Evolutionary conservation across 2,329 filamentous ascomycete species (phyloP), one percentile per base, ranked within the genome.

Genomic region (Trichoderma sp.): DNA sequence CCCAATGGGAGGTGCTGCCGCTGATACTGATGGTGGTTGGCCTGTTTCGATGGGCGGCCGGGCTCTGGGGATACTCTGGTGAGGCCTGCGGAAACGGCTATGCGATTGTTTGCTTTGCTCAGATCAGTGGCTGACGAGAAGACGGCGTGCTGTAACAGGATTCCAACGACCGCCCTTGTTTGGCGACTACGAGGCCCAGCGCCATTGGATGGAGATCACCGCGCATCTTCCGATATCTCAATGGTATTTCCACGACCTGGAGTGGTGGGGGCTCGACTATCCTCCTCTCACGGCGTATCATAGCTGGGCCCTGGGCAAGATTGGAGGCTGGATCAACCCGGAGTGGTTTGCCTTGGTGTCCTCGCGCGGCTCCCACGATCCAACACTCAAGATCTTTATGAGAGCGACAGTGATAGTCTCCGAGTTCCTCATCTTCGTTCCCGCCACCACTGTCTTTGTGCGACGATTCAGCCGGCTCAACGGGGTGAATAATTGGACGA

Each of bases 131-230:
- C 46, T 61, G 26, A 60, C 51, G 5, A 32, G 11, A 30, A 13
- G 54, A 49, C 65, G 34, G 34, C 54, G 49, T 11, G 6, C 6
- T 21, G 18, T 66, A 55, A 55, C 34, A 94, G 92, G 95, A 68
- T 92, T 90, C 76, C 84, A 90, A 69, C 88, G 87, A 70, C 94
- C 94, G 43, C 96, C 96, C 6, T 94, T 97, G 89, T 92, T 94
- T 77, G 96, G 96, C 73, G 96, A 99, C 80, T 99, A 97, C 81
- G 96, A 99, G 83, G 96, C 96, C 4, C 96, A 99, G 79, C 85
- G 96, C 74, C 96, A 99, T 80, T 99, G 96, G 96, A 97, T 99
- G 94, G 96, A 99, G 77, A 85, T 99, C 72, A 97, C 96, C 2
- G 92, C 89, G 10, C 89, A 97, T 70, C 84, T 99, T 2, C 96